Conservation (phyloP, 441 rosid genomes). For the California macrophylla region DNA sequence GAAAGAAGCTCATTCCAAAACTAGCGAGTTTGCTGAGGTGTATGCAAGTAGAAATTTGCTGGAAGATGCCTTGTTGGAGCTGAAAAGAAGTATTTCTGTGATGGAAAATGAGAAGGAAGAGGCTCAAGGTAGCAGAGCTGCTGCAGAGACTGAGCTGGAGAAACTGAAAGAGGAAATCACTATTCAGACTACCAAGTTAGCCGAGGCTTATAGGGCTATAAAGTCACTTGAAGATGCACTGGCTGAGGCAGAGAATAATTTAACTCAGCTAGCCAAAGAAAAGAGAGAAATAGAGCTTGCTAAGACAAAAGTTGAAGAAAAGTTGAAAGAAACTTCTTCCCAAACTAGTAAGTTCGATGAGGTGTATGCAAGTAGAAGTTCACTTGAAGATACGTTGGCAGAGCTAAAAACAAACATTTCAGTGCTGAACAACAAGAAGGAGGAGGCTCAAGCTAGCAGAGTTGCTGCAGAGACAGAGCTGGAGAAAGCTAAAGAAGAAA, state of each 20-base stretch:
- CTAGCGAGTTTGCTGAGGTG: conserved; percentile 46
- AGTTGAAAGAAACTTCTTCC: conserved; percentile 46
- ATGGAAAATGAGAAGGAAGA: conserved; percentile 60
- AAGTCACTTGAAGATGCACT: conserved; percentile 52
- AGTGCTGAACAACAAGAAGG: conserved; percentile 48
- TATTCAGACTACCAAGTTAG: conserved; percentile 39
- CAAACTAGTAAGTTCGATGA: conserved; percentile 45
- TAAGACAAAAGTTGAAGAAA: conserved; percentile 36
- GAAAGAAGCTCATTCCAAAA: conserved; percentile 43
- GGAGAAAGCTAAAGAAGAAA: conserved; percentile 44
- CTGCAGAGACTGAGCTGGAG: conserved; percentile 44
- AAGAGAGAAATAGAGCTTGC: conserved; percentile 18
- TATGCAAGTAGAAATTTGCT: conserved; percentile 38
- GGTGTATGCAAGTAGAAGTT: conserved; percentile 37
- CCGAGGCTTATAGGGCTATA: conserved; percentile 46
- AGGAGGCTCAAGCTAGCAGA: conserved; percentile 48
- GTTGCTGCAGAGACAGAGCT: conserved; percentile 43
- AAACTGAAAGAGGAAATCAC: conserved; percentile 40
- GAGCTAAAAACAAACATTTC: conserved; percentile 48
- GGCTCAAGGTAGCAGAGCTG: conserved; percentile 41
- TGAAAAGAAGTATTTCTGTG: conserved; percentile 44
- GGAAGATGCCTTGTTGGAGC: conserved; percentile 54
- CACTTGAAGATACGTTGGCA: conserved; percentile 60
- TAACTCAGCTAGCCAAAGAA: conserved; percentile 14
- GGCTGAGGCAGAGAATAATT: conserved; percentile 20